Evolutionary conservation across 768 basidiomycete species (phyloP).

Genomic region (Lactarius evosmus): DNA sequence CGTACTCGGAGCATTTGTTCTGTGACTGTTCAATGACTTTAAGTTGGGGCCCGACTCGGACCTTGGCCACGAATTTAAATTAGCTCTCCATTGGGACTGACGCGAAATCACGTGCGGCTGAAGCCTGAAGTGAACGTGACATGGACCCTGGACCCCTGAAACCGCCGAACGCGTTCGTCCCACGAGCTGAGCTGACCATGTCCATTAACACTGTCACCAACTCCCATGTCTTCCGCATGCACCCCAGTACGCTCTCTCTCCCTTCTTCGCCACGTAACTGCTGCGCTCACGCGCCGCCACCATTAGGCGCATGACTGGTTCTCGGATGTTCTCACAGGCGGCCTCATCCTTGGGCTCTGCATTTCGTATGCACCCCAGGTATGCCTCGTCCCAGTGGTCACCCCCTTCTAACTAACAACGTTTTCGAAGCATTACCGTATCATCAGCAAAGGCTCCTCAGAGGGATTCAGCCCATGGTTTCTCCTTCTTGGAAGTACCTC

Average conservation of each 20-base stretch:
- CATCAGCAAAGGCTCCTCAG: slow-evolving; percentile 69
- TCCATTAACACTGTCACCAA: background rate
- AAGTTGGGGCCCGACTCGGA: background rate
- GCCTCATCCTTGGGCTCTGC: slow-evolving; percentile 28
- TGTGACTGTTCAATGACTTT: background rate
- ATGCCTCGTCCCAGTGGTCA: background rate
- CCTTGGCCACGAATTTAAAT: background rate
- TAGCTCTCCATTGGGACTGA: background rate
- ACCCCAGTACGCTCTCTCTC: slow-evolving; percentile 14
- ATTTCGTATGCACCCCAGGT: slow-evolving; percentile 30
- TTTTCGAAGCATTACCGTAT: slow-evolving; percentile 70
- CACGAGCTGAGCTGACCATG: background rate
- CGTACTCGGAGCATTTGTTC: slow-evolving; percentile 21
- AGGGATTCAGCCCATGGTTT: slow-evolving; percentile 92
- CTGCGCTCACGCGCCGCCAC: slow-evolving; percentile 6
- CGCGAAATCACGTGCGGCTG: slow-evolving; percentile 20
- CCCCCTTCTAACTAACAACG: background rate
- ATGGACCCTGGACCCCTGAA: slow-evolving; percentile 18
- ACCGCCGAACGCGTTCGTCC: slow-evolving; percentile 2
- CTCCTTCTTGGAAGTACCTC: slow-evolving; percentile 85
- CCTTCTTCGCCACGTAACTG: background rate
- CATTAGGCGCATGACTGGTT: slow-evolving; percentile 28
- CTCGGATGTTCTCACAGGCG: slow-evolving; percentile 25
- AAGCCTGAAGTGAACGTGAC: background rate
- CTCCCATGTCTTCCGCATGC: slow-evolving; percentile 24